A percentile compares a stretch with the other conserved stretches of the same genome.
Conservation (phyloP, 352 stramenopile species). For the Saprolegnia parasitica region DNA sequence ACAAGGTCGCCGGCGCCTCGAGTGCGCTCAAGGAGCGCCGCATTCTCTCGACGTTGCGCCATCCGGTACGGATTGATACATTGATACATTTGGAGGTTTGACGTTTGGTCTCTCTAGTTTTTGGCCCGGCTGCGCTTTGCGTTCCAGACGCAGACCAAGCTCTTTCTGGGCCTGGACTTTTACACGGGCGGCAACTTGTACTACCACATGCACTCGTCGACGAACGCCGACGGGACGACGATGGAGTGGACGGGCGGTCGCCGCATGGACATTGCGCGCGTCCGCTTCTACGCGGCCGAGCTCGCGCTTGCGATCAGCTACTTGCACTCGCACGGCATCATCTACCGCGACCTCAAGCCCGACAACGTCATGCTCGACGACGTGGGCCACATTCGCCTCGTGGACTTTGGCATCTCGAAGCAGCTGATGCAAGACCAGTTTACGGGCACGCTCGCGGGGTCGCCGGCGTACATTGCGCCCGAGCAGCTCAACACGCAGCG, state of each 20-base stretch:
- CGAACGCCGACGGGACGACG: constrained; percentile 39
- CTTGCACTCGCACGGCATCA: constrained; percentile 79
- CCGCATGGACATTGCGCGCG: constrained; percentile 52
- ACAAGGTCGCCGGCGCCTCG: constrained; percentile 28
- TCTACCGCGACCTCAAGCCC: constrained; percentile 84
- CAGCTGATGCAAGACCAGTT: constrained; percentile 63
- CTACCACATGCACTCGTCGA: constrained; percentile 83
- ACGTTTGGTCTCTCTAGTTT: constrained; percentile 10
- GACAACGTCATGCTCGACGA: constrained; percentile 89
- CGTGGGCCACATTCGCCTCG: constrained; percentile 80
- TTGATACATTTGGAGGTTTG: constrained; percentile 1
- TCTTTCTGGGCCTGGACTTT: constrained; percentile 89
- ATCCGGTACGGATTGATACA: constrained; percentile 17
- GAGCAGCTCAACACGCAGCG: constrained; percentile 81
- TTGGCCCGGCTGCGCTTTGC: constrained; percentile 55
- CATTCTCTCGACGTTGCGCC: constrained; percentile 30
- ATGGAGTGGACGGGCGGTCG: constrained; percentile 54
- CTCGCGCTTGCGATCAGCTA: constrained; percentile 82
- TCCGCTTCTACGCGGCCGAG: constrained; percentile 84
- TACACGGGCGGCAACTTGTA: constrained; percentile 86
- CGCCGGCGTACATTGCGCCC: constrained; percentile 79
- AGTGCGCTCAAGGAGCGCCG: constrained; percentile 30
- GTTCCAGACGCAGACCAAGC: constrained; percentile 77
- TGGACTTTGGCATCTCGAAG: constrained; percentile 89
- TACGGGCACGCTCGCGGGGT: constrained; percentile 70